Evolutionary conservation across 129 eudicot genomes (phyloP).

Genomic region (sunflower (Helianthus annuus)): DNA sequence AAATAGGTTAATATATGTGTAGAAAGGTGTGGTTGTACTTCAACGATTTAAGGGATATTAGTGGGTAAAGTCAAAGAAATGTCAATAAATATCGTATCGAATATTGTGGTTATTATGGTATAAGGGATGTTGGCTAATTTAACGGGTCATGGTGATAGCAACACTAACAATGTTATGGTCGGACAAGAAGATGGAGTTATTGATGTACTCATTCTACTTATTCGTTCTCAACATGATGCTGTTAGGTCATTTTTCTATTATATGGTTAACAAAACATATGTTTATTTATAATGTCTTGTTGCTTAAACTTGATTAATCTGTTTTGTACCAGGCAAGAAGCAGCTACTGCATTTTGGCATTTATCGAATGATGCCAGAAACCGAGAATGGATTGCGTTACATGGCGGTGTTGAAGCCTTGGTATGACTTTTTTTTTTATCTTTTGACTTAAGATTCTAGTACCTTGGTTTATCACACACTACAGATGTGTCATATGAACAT

Average conservation of each 20-base stretch:
- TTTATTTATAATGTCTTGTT: constrained; percentile 1
- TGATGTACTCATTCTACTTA: constrained; percentile 84
- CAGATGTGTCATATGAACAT: constrained; percentile 3
- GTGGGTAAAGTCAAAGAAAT: constrained; percentile 8
- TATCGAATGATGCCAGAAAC: constrained; percentile 84
- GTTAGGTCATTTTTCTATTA: constrained; percentile 55
- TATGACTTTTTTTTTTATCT: constrained; percentile 30
- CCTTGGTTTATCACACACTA: constrained; percentile 10
- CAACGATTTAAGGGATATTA: not conserved
- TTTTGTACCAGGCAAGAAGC: constrained; percentile 79
- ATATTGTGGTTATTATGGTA: constrained; percentile 25
- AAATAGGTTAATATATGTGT: no score
- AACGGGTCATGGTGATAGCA: constrained; percentile 98
- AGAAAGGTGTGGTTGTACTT: no score
- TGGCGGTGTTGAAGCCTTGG: constrained; percentile 98
- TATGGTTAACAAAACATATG: not conserved
- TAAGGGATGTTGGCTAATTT: constrained; percentile 96
- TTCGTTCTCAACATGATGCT: constrained; percentile 76
- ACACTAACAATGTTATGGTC: constrained; percentile 55
- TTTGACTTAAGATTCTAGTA: not conserved
- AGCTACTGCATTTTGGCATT: constrained; percentile 95
- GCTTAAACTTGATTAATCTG: not conserved
- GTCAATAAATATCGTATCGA: constrained; percentile 12
- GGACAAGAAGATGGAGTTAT: constrained; percentile 95
- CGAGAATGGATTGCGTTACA: constrained; percentile 84